Base-by-base conservation (phyloP, 345 rosid species). In the Eucalyptus marginata region DNA sequence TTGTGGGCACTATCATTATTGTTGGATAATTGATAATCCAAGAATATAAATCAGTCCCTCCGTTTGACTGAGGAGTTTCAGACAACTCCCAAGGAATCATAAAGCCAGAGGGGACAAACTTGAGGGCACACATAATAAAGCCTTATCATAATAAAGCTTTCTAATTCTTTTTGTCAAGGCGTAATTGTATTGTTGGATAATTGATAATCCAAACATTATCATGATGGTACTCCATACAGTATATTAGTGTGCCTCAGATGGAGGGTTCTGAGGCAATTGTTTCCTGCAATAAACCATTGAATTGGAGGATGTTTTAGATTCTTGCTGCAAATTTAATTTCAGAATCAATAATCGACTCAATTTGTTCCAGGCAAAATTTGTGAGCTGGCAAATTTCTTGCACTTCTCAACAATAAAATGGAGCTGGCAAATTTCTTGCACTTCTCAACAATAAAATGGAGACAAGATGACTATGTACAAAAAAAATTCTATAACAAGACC, bases 81-180 rank as follows among this genome's bases (percentile, higher is more conserved):
- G 99, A 83, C 94, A 90, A 87, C 98, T 98, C 89, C 99, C 99
- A 1, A 92, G 89, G 88, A 93, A 94, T 91, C 99, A 98, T 33
- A 95, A 88, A 89, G 96, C 95, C 87, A 92, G 97, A 91, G 99
- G 96, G 94, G 99, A 97, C 91, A 97, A 98, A 92, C 99, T 97
- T 17, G 98, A 97, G 96, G 99, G 94, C 80, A 68, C 27, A 11
- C 47, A 40, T 87, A 24, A 43, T 52, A 43, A 13, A 46, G 44
- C 64, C 64, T 24, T 56, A 9, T 76, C 8, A 20, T 36, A 76
- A 76, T 36, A 36, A 76, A 36, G 47, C 12, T 40, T 10, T 20
- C 12, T 76, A 8, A 36, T 40, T 76, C 4, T 76, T 76, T 36
- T 40, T 18, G 44, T 40, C 12, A 3, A 76, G 84, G 29, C 24